These are phyloP conservation scores for Gardenia jasminoides DNA, from an alignment of 257 asterid genomes.

Conservation along the genomic window DNA sequence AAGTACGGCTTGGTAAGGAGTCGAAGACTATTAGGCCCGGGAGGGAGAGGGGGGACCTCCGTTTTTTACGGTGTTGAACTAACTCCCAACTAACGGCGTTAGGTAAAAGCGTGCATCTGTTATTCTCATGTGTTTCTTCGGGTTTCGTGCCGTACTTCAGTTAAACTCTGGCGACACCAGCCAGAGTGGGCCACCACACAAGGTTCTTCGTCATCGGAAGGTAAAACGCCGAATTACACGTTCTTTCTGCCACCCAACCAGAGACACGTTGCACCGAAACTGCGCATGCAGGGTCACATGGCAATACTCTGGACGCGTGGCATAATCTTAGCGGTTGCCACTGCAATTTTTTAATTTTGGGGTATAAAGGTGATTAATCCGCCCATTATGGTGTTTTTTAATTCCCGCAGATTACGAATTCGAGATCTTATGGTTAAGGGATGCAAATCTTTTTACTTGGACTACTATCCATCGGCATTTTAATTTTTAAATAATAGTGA, in stretches of 20 bases:
- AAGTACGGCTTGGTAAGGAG: too few species aligned
- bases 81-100: conserved; percentile 7
- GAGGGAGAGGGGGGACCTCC: too few species aligned
- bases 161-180: not conserved
- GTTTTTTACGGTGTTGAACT: not conserved
- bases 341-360: too few species aligned
- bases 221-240: not conserved
- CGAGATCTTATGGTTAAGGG: too few species aligned
- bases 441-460: too few species aligned
- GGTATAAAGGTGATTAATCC: too few species aligned
- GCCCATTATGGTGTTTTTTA: too few species aligned
- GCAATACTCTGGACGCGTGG: not conserved
- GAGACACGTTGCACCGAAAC: not conserved
- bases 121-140: not conserved
- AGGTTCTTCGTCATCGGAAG: not conserved
- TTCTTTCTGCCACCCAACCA: not conserved
- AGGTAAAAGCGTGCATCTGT: not conserved
- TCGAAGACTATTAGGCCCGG: too few species aligned
- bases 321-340: not conserved
- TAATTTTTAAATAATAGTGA: too few species aligned
- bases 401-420: too few species aligned
- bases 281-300: not conserved
- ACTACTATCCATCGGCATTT: too few species aligned
- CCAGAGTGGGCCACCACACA: conserved; percentile 1
- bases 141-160: not conserved